Evolutionary conservation across 164 flowering plant genomes (phyloP).

Genomic region (Tetracentron sinense): DNA sequence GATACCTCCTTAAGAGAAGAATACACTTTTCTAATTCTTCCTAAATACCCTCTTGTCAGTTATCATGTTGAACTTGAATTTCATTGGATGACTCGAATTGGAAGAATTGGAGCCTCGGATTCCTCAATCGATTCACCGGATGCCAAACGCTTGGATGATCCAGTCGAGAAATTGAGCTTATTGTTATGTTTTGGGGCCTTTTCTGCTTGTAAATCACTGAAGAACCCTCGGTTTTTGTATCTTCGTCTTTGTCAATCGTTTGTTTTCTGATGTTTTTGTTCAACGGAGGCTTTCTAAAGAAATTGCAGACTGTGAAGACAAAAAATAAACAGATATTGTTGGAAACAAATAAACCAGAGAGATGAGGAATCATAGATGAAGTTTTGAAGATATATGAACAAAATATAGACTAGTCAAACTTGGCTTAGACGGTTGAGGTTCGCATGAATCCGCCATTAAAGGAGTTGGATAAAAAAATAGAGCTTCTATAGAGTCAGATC

Average conservation of each 20-base stretch:
- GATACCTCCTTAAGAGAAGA: no score
- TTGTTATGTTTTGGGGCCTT: conserved; percentile 42
- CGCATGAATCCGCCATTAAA: conserved; percentile 32
- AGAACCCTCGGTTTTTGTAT: conserved; percentile 18
- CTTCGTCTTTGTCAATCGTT: conserved; percentile 35
- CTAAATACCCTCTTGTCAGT: no score
- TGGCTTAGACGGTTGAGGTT: conserved; percentile 22
- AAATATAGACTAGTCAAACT: no score
- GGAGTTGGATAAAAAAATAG: no score
- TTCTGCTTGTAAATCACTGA: conserved; percentile 34
- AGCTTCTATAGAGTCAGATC: no score
- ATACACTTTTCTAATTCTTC: no score
- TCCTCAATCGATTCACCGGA: conserved; percentile 26
- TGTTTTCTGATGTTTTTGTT: conserved; percentile 72
- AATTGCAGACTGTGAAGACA: conserved; percentile 54
- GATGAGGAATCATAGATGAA: no score
- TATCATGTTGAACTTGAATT: conserved; percentile 85
- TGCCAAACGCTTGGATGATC: conserved; percentile 27
- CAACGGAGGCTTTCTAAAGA: conserved; percentile 64
- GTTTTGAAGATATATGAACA: no score
- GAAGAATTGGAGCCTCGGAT: conserved; percentile 36
- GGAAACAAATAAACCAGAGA: conserved; percentile 1
- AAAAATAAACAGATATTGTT: neutral
- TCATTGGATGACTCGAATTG: conserved; percentile 79
- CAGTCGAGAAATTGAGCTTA: conserved; percentile 61